These are phyloP conservation scores for Penicillium expansum DNA, from an alignment of 2,329 filamentous ascomycete genomes.

Conservation along the genomic window DNA sequence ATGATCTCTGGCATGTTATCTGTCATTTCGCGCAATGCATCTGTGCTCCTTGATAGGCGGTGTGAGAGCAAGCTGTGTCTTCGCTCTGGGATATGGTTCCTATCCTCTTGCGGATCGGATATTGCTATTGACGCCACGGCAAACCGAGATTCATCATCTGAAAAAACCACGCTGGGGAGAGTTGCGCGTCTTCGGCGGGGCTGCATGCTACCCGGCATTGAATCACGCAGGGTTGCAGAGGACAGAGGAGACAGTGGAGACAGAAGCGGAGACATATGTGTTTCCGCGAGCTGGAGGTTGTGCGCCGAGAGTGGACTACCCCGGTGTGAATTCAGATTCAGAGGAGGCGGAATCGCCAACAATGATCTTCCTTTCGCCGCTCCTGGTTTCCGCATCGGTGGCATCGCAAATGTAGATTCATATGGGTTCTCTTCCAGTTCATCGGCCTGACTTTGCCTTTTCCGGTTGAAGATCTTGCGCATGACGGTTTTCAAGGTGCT, in stretches of 20 bases:
- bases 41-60: conserved; percentile 47
- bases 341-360: conserved; percentile 25
- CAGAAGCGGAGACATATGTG: conserved; percentile 16
- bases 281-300: conserved; percentile 16
- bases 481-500: conserved; percentile 46
- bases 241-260: conserved; percentile 9
- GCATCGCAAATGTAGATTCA: conserved; percentile 18
- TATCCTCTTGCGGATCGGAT: conserved; percentile 26
- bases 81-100: conserved; percentile 15
- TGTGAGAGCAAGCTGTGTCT: conserved; percentile 25
- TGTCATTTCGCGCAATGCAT: conserved; percentile 38
- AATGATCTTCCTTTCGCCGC: conserved; percentile 21
- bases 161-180: conserved; percentile 45
- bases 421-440: conserved; percentile 25
- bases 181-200: conserved; percentile 42
- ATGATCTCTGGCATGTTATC: conserved; percentile 40
- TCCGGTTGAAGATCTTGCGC: conserved; percentile 45
- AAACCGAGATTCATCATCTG: conserved; percentile 39
- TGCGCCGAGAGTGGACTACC: conserved; percentile 25
- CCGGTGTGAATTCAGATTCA: conserved; percentile 25
- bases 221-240: conserved; percentile 20
- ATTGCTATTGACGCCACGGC: conserved; percentile 26
- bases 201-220: conserved; percentile 21
- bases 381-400: conserved; percentile 13
- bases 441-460: conserved; percentile 35